Percentiles rank a stretch among this genome's conserved stretches.
Conservation (phyloP, 805 yeast genomes). For the Candida lessepsii region DNA sequence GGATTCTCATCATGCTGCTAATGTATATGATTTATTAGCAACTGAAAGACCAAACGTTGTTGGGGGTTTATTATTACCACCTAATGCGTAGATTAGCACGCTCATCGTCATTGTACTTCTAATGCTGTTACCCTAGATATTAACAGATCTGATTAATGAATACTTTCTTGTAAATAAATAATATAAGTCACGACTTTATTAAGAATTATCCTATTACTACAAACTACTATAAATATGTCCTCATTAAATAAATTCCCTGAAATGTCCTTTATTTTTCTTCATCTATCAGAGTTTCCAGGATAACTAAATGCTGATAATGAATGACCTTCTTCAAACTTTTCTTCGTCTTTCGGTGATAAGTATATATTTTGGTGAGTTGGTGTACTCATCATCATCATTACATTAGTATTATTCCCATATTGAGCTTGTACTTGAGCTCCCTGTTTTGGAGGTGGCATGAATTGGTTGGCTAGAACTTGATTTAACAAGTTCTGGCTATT, state of each 20-base stretch:
- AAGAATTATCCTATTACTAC: too few relatives aligned
- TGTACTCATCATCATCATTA: slow-evolving; percentile 45
- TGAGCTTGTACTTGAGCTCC: neutral
- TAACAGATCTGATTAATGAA: too few relatives aligned
- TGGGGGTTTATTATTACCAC: slow-evolving; percentile 73
- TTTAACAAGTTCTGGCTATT: slow-evolving; percentile 20
- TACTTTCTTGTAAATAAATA: too few relatives aligned
- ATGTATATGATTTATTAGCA: slow-evolving; percentile 69
- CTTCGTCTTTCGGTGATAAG: slow-evolving; percentile 9
- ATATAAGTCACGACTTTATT: too few relatives aligned
- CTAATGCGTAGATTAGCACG: slow-evolving; percentile 59
- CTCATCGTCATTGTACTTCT: too few relatives aligned
- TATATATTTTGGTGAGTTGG: slow-evolving; percentile 39
- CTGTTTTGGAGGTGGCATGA: slow-evolving; percentile 30
- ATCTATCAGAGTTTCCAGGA: slow-evolving; percentile 1
- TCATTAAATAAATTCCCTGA: too few relatives aligned
- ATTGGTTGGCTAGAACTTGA: slow-evolving; percentile 16
- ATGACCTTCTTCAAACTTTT: slow-evolving; percentile 10
- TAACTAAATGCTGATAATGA: slow-evolving; percentile 7
- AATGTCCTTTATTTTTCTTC: too few relatives aligned
- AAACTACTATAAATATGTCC: too few relatives aligned
- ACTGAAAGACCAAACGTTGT: slow-evolving; percentile 75
- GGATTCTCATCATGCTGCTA: slow-evolving; percentile 62
- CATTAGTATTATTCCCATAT: slow-evolving; percentile 5
- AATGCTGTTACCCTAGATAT: too few relatives aligned